Evolutionary conservation across 2,329 filamentous ascomycete genomes (phyloP), one percentile per base, ranked within the genome.

Genomic region (Cadophora sp.): DNA sequence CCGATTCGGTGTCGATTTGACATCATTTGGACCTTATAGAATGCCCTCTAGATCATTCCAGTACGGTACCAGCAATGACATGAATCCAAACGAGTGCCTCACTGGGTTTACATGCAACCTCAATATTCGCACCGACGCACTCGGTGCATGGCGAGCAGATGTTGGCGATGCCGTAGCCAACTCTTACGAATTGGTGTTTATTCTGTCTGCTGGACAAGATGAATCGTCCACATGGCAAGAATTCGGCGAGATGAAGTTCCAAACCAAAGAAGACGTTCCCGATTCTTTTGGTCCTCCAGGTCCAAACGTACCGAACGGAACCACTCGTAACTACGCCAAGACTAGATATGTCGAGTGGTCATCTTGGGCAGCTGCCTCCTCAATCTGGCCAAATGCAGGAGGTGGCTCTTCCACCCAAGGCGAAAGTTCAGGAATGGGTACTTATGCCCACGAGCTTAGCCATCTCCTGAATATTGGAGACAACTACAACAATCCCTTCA

Each of bases 221-320:
- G 68, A 70, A 47, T 62, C 55, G 2, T 66, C 63, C 13, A 66
- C 68, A 48, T 70, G 68, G 68, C 68, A 70, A 66, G 66, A 68
- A 27, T 70, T 70, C 53, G 68, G 68, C 18, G 68, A 70, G 41
- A 70, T 70, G 66, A 66, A 68, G 22, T 70, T 70, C 48, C 66
- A 68, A 24, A 67, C 62, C 7, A 58, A 64, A 20, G 63, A 70
- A 47, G 68, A 70, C 27, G 60, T 70, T 4, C 66, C 68, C 30
- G 66, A 64, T 56, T 48, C 48, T 2, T 70, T 70, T 18, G 68
- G 68, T n/a, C 66, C 68, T 50, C 59, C 59, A 24, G 30, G 59
- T 2, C 63, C 68, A 13, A 60, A 47, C 27, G 27, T 9, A n/a
- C 22, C 36, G 4, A 66, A 64, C 51, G 56, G 61, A 18, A 66